Conservation (phyloP, 495 filamentous ascomycete species). For the Aspergillus sclerotiicarbonarius region DNA sequence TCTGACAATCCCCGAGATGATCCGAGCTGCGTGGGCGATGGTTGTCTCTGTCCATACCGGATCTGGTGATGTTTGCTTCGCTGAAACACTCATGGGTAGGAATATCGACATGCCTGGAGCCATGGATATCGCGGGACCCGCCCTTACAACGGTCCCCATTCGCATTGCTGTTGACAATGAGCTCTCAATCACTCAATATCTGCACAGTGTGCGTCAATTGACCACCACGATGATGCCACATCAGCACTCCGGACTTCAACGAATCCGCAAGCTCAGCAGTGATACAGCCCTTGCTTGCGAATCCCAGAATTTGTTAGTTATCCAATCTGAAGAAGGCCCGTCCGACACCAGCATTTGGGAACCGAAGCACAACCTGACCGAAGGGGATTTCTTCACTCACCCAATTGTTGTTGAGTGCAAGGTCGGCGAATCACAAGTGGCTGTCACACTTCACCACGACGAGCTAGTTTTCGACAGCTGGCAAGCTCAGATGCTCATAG, state of each 20-base stretch:
- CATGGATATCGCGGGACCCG: conserved; percentile 51
- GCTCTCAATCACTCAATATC: conserved; percentile 34
- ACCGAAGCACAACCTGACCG: conserved; percentile 44
- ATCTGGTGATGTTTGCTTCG: conserved; percentile 53
- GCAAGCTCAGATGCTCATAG: conserved; percentile 31
- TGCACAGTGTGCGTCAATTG: conserved; percentile 41
- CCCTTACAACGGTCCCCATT: conserved; percentile 51
- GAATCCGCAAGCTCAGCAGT: conserved; percentile 37
- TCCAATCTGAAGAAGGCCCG: conserved; percentile 42
- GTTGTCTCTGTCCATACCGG: conserved; percentile 44
- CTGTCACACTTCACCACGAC: conserved; percentile 36
- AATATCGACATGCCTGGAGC: conserved; percentile 50
- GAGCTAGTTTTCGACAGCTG: conserved; percentile 37
- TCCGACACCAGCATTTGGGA: conserved; percentile 37
- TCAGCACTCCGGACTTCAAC: conserved; percentile 46
- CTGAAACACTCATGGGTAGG: conserved; percentile 54
- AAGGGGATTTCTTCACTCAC: conserved; percentile 49
- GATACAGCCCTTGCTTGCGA: conserved; percentile 54
- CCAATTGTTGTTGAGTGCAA: conserved; percentile 49
- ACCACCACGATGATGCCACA: conserved; percentile 50
- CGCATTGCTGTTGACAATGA: conserved; percentile 42
- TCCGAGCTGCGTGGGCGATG: conserved; percentile 55
- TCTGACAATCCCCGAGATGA: conserved; percentile 47
- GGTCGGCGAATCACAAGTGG: conserved; percentile 27
- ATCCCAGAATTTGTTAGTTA: conserved; percentile 60